Evolutionary conservation across 2,329 filamentous ascomycete species (phyloP), one percentile per base, ranked within the genome.

Genomic region (Daldinia sp.): DNA sequence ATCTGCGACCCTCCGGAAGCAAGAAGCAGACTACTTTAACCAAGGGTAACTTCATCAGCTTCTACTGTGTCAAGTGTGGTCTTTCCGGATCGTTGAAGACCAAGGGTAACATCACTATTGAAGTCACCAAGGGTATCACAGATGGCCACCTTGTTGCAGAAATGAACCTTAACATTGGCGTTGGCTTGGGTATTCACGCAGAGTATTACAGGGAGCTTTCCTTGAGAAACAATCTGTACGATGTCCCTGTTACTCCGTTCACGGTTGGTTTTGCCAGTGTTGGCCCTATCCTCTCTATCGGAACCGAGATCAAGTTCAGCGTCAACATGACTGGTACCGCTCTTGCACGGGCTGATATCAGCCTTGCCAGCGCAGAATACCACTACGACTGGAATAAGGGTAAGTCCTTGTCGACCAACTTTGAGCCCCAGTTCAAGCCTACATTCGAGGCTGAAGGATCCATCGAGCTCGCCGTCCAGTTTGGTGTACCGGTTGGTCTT

Each of bases 41-140:
- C 23, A 56, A 56, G 23, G 32, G 53, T 9, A 49, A 56, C 21
- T 56, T 56, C 32, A 56, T 56, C 41, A 56, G 53, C 32, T 56
- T 56, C 43, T 56, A 56, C 43, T 56, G 53, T 30, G 53, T 56
- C 53, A 56, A 56, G 53, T 56, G 53, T 15, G 53, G 53, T 30
- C 53, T 56, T 56, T 39, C 41, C 1, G 53, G 53, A n/a, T 56
- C 53, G 2, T 25, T 56, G 41, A 56, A 49, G 41, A 56, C 53
- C 8, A 19, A 23, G 8, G 53, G 53, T 39, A 56, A 56, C 15
- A 56, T 56, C 32, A 56, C 53, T 23, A 48, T 56, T 29, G 53
- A 29, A 4, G 43, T 48, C 9, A 37, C 43, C 21, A 49, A 49
- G 21, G 53, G 53, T 37, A 56, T 56, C 15, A 56, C 53, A 11